phyloP scores from a whole-genome alignment of 2,329 filamentous ascomycete species.

The Davidsoniella virescens region DNA sequence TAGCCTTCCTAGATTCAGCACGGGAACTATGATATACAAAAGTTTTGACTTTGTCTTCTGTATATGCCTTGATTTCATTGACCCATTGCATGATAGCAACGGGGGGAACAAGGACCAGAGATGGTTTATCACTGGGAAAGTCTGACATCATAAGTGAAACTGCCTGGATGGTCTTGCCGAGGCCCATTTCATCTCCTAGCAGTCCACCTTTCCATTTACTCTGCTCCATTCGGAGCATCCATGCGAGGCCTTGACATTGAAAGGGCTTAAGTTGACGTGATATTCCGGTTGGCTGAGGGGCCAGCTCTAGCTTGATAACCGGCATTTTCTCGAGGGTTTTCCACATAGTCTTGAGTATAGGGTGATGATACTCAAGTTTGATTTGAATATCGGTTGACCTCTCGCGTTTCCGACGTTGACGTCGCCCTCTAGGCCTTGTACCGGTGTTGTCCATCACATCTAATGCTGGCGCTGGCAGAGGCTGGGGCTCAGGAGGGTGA shows the following conservation, averaged over 20 bases:
- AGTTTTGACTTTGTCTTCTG: slow-evolving; percentile 76
- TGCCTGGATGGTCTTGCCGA: slow-evolving; percentile 96
- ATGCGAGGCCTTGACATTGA: slow-evolving; percentile 81
- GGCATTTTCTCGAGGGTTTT: slow-evolving; percentile 51
- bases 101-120: slow-evolving; percentile 77
- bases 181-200: slow-evolving; percentile 94
- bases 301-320: slow-evolving; percentile 39
- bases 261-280: slow-evolving; percentile 78
- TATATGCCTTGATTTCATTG: slow-evolving; percentile 63
- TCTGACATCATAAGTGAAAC: slow-evolving; percentile 98
- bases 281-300: slow-evolving; percentile 48
- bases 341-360: slow-evolving; percentile 76
- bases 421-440: too few species aligned
- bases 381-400: not conserved
- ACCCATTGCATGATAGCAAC: slow-evolving; percentile 95
- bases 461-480: too few species aligned
- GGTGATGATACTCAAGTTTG: slow-evolving; percentile 40
- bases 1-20: slow-evolving; percentile 61
- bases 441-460: too few species aligned
- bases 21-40: slow-evolving; percentile 85
- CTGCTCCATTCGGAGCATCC: slow-evolving; percentile 86
- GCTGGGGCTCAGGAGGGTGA: too few species aligned
- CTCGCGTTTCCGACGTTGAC: not conserved
- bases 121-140: slow-evolving; percentile 67
- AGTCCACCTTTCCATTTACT: slow-evolving; percentile 75